These are phyloP conservation scores for Taphrina deformans DNA, from an alignment of 1,139 yeast genomes.

Conservation along the genomic window DNA sequence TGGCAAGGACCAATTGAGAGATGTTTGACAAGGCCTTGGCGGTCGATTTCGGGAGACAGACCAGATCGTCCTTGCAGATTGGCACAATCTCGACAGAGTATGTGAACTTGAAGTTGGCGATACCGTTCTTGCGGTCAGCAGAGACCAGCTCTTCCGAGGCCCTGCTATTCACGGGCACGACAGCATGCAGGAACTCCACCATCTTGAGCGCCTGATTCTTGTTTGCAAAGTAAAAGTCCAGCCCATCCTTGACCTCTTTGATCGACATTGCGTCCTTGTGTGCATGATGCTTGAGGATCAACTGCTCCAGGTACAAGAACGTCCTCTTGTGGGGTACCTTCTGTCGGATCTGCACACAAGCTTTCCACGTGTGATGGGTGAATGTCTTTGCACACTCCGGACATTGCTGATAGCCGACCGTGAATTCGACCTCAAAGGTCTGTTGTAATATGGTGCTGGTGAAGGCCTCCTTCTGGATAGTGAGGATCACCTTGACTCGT, in stretches of 20 bases:
- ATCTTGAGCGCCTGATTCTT: slow-evolving; percentile 89
- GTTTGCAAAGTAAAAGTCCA: slow-evolving; percentile 87
- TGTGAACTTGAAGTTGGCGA: slow-evolving; percentile 83
- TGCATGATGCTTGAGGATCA: slow-evolving; percentile 89
- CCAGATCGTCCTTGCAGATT: slow-evolving; percentile 95
- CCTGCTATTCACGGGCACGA: slow-evolving; percentile 81
- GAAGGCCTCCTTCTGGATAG: slow-evolving; percentile 96
- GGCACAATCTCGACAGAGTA: slow-evolving; percentile 94
- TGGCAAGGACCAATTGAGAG: slow-evolving; percentile 73
- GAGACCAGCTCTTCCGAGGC: slow-evolving; percentile 90
- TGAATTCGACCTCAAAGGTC: slow-evolving; percentile 90
- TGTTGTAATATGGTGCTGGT: slow-evolving; percentile 91
- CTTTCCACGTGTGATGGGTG: slow-evolving; percentile 97
- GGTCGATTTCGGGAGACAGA: slow-evolving; percentile 77
- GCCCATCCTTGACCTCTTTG: slow-evolving; percentile 88
- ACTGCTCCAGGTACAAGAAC: slow-evolving; percentile 88
- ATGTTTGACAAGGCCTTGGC: slow-evolving; percentile 86
- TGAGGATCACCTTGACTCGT: slow-evolving; percentile 81
- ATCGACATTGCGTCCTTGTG: slow-evolving; percentile 93
- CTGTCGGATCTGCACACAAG: slow-evolving; percentile 94
- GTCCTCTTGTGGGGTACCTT: slow-evolving; percentile 97
- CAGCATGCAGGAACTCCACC: slow-evolving; percentile 84
- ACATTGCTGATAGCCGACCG: slow-evolving; percentile 95
- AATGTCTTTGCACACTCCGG: slow-evolving; percentile 97
- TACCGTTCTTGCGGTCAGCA: slow-evolving; percentile 88